Conservation (phyloP, 1,284 basidiomycete genomes). For the Marasmius oreades region DNA sequence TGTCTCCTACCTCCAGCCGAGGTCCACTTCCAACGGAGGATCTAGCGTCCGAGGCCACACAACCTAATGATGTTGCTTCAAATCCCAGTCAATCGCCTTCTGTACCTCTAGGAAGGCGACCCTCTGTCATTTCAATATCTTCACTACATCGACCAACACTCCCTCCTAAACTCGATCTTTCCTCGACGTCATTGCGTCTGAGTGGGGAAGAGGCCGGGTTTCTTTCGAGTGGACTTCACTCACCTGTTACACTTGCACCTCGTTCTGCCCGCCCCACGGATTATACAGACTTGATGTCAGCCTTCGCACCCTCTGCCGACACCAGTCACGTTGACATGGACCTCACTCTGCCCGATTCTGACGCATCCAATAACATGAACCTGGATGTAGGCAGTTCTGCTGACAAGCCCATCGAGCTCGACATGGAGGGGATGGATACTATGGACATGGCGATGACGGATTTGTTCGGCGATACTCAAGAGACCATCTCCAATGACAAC, state of each 20-base stretch:
- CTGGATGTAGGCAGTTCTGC: constrained; percentile 54
- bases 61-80: constrained; percentile 22
- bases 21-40: constrained; percentile 1
- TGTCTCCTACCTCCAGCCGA: constrained; percentile 9
- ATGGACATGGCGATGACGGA: constrained; percentile 51
- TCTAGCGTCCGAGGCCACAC: not conserved
- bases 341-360: constrained; percentile 37
- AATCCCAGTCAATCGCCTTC: constrained; percentile 21
- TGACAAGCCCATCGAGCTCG: constrained; percentile 78
- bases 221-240: constrained; percentile 56
- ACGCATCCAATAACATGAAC: constrained; percentile 19
- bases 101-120: constrained; percentile 43
- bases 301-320: constrained; percentile 38
- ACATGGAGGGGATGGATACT: constrained; percentile 61
- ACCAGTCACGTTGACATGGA: constrained; percentile 34
- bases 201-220: constrained; percentile 57
- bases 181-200: constrained; percentile 58
- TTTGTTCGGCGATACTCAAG: constrained; percentile 46
- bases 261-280: constrained; percentile 64
- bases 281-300: constrained; percentile 54
- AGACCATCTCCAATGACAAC: no score
- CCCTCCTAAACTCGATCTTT: constrained; percentile 72
- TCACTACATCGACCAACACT: constrained; percentile 67
- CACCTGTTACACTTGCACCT: constrained; percentile 75
- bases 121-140: constrained; percentile 72